Base-by-base conservation (phyloP, 371 early-diverging fungal genomes). In the Basidiobolus meristosporus region DNA sequence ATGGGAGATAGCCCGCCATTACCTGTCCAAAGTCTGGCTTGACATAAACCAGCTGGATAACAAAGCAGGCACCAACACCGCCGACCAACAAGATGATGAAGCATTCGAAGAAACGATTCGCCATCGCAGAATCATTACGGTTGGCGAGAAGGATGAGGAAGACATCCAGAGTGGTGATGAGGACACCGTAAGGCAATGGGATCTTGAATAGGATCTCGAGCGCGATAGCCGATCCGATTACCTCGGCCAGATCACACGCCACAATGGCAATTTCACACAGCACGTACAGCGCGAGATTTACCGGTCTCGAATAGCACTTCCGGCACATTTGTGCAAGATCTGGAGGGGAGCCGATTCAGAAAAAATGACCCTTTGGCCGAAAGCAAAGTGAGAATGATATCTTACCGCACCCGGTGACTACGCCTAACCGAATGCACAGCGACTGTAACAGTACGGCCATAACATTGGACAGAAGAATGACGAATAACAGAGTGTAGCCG, bases 181-280 rank as follows among this genome's bases (percentile, higher is more conserved):
- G 42, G 1, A 79, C 77, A 12, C 82, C 82, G 0, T 65, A 47
- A 68, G 68, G 68, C 2, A 79, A 42, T 2, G 68, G 62, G 7
- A 77, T 41, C 2, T 51, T 40, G 23, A 78, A 68, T 11, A 82
- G 47, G 6, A 82, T 70, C 18, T 72, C 63, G 12, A 82, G 42
- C 3, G 78, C 80, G 32, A 78, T 77, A 1, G 82, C 79, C 2
- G 76, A 76, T 4, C 82, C 82, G 14, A 82, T 65, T 19, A 82
- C 76, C 48, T 82, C 82, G 42, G 71, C 72, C 23, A 82, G 69
- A 51, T 82, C 82, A 0, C 72, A 65, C 0, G 74, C 78, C 12
- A 82, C 73, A 37, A 82, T 82, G n/a, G 79, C 82, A 18, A 65
- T 42, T 44, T 82, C 80, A 7, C 66, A 68, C 42, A 79, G 65